Conservation (phyloP, 805 yeast species). For the Kodamaea restingae region DNA sequence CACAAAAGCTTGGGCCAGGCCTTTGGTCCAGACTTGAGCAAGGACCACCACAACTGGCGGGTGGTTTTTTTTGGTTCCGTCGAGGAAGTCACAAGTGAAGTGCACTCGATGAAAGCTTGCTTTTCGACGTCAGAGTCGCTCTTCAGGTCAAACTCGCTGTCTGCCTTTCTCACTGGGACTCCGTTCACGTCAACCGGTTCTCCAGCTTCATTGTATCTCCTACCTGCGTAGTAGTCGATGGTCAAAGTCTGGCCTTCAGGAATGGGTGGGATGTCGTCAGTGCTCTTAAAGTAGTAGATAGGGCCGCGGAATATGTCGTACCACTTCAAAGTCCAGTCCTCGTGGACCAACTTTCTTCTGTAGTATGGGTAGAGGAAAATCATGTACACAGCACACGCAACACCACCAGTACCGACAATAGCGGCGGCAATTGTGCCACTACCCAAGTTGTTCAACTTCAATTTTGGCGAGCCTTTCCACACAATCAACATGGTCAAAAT, state of each 20-base stretch:
- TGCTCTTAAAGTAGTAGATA: conserved; percentile 46
- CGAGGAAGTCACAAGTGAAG: conserved; percentile 8
- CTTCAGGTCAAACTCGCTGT: conserved; percentile 9
- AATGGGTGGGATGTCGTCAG: conserved; percentile 60
- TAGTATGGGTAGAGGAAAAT: conserved; percentile 58
- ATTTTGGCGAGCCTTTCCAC: conserved; percentile 76
- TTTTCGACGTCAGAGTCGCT: conserved; percentile 15
- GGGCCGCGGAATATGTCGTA: conserved; percentile 60
- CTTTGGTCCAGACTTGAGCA: conserved; percentile 40
- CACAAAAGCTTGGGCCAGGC: conserved; percentile 53
- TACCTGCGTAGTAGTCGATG: conserved; percentile 64
- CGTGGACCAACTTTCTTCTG: conserved; percentile 53
- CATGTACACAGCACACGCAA: conserved; percentile 48
- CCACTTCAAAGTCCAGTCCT: conserved; percentile 65
- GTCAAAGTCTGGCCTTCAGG: conserved; percentile 55
- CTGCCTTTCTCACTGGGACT: conserved; percentile 12
- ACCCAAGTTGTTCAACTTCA: conserved; percentile 52
- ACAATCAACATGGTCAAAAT: conserved; percentile 72
- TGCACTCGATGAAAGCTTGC: conserved; percentile 13
- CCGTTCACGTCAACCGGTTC: conserved; percentile 10
- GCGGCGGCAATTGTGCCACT: conserved; percentile 53
- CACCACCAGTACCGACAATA: conserved; percentile 62
- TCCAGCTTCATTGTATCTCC: conserved; percentile 33
- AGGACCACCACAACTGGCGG: conserved; percentile 36
- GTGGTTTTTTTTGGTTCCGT: conserved; percentile 29